Evolutionary conservation across 495 filamentous ascomycete species (phyloP).

Genomic region (Neurospora sp.): DNA sequence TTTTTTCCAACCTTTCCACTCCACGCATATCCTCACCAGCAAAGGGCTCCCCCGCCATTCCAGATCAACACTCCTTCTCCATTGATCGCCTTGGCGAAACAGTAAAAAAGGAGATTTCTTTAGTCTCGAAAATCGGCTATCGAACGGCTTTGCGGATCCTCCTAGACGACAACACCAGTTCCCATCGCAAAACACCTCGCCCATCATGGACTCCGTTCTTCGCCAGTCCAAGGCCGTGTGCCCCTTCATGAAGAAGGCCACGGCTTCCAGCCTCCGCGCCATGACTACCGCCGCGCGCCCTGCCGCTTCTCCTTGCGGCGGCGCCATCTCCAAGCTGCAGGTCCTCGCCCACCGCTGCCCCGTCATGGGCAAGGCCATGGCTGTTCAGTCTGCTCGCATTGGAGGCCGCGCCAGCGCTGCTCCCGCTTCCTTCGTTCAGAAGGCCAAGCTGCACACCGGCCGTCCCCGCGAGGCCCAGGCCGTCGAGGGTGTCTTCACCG

Average conservation of each 20-base stretch:
- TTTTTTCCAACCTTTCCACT: background rate
- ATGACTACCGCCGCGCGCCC: slow-evolving; percentile 70
- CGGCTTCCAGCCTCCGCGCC: slow-evolving; percentile 77
- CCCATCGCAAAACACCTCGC: background rate
- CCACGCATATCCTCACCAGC: background rate
- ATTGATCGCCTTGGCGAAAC: background rate
- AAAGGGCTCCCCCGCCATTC: background rate
- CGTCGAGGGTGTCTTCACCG: slow-evolving; percentile 50
- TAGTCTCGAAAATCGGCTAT: background rate
- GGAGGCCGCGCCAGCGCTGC: slow-evolving; percentile 19
- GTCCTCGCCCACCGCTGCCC: slow-evolving; percentile 90
- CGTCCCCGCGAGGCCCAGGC: slow-evolving; percentile 59
- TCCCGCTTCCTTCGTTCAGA: slow-evolving; percentile 37
- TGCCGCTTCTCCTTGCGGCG: slow-evolving; percentile 65
- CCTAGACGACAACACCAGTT: background rate
- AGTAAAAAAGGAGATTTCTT: background rate
- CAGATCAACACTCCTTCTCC: background rate
- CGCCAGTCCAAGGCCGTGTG: slow-evolving; percentile 92
- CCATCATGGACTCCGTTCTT: slow-evolving; percentile 80
- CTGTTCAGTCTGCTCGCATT: slow-evolving; percentile 62
- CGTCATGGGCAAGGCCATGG: slow-evolving; percentile 95
- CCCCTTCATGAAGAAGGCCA: slow-evolving; percentile 91
- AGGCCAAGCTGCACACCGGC: slow-evolving; percentile 74
- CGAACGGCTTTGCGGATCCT: background rate
- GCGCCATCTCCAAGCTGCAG: slow-evolving; percentile 95